Percentiles rank a stretch among this genome's conserved stretches.
Conservation (phyloP, 768 basidiomycete species). For the Tremella fuciformis region DNA sequence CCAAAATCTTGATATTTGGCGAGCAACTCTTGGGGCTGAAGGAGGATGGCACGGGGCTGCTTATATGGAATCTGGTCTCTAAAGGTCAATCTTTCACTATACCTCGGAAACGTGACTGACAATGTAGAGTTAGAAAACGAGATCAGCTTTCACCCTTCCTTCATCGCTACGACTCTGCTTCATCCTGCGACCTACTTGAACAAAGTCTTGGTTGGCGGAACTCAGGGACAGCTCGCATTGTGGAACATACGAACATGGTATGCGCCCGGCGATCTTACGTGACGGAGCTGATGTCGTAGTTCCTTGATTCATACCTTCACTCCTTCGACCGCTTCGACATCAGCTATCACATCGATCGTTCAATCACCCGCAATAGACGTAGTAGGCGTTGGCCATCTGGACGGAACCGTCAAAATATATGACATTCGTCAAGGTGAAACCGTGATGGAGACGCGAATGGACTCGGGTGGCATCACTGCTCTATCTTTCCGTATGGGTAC, state of each 20-base stretch:
- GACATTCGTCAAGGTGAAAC: slow-evolving; percentile 88
- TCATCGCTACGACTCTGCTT: slow-evolving; percentile 77
- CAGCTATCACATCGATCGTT: slow-evolving; percentile 70
- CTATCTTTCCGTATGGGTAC: slow-evolving; percentile 82
- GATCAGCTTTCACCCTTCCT: slow-evolving; percentile 75
- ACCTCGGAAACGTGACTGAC: background rate
- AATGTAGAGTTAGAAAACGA: slow-evolving; percentile 62
- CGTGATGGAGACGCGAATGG: slow-evolving; percentile 84
- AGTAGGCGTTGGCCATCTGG: slow-evolving; percentile 83
- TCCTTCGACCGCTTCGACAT: slow-evolving; percentile 50
- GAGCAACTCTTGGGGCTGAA: slow-evolving; percentile 73
- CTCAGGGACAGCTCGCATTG: slow-evolving; percentile 77
- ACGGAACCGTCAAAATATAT: slow-evolving; percentile 81
- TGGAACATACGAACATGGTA: slow-evolving; percentile 89
- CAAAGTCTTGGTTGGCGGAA: slow-evolving; percentile 82
- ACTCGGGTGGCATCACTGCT: slow-evolving; percentile 71
- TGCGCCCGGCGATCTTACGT: slow-evolving; percentile 38
- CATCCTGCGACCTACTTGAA: slow-evolving; percentile 97
- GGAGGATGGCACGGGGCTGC: slow-evolving; percentile 71
- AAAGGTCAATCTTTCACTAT: slow-evolving; percentile 57
- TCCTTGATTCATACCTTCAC: slow-evolving; percentile 77
- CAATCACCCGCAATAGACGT: slow-evolving; percentile 97
- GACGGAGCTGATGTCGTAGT: slow-evolving; percentile 53
- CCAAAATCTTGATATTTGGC: slow-evolving; percentile 72
- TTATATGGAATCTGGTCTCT: slow-evolving; percentile 69